phyloP scores from a whole-genome alignment of 2,329 filamentous ascomycete genomes.

The Penicillium expansum region DNA sequence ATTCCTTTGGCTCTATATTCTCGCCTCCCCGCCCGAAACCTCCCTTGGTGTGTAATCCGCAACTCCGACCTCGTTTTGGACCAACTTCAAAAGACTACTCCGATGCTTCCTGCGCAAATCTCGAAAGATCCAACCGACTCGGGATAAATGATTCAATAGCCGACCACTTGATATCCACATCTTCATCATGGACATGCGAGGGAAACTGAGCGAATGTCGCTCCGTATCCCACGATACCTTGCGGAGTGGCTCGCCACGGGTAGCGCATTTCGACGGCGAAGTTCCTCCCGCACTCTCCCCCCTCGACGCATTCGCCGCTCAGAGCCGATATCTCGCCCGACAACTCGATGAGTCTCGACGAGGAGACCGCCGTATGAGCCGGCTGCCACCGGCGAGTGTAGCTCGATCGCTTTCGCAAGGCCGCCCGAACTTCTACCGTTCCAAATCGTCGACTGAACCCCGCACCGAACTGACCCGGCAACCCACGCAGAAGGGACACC shows the following conservation, averaged over 20 bases:
- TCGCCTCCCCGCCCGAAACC: conserved; percentile 13
- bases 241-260: conserved; percentile 65
- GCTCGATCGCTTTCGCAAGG: conserved; percentile 76
- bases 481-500: conserved; percentile 40
- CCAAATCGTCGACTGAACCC: conserved; percentile 61
- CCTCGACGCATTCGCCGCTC: conserved; percentile 89
- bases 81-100: conserved; percentile 35
- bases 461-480: conserved; percentile 32
- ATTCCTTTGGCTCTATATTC: conserved; percentile 23
- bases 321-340: conserved; percentile 81
- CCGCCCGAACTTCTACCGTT: conserved; percentile 78
- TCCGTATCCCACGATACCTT: conserved; percentile 55
- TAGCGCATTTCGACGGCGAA: conserved; percentile 71
- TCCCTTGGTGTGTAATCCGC: background rate
- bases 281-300: conserved; percentile 84
- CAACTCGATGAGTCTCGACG: conserved; percentile 78
- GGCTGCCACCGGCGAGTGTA: conserved; percentile 77
- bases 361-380: conserved; percentile 75
- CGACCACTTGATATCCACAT: background rate
- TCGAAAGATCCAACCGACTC: conserved; percentile 5
- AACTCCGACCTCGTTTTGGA: background rate
- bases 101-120: conserved; percentile 10
- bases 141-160: conserved; percentile 11
- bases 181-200: conserved; percentile 53
- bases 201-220: conserved; percentile 59